phyloP scores from a whole-genome alignment of 495 filamentous ascomycete genomes.

The Penicillium riverlandense region DNA sequence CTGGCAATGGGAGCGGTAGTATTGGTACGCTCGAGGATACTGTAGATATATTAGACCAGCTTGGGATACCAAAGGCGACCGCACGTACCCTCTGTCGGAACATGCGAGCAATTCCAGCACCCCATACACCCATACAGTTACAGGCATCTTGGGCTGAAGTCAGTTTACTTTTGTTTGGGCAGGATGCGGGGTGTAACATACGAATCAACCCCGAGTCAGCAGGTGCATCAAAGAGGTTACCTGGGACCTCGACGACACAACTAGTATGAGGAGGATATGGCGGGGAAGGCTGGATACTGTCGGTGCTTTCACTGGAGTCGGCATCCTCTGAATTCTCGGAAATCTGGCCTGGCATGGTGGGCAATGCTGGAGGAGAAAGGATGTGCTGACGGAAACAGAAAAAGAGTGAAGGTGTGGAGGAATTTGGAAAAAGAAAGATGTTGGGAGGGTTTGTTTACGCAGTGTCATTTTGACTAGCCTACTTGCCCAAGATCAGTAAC shows the following conservation, averaged over 20 bases:
- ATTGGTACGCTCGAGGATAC: constrained; percentile 34
- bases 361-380: too few relatives aligned
- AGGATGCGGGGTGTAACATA: constrained; percentile 9
- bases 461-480: too few relatives aligned
- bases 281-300: background rate
- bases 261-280: background rate
- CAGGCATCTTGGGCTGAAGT: constrained; percentile 31
- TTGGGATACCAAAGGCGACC: too few relatives aligned
- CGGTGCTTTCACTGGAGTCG: background rate
- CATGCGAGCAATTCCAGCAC: constrained; percentile 29
- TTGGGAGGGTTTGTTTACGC: too few relatives aligned
- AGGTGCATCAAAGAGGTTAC: constrained; percentile 39
- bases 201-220: constrained; percentile 37
- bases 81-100: constrained; percentile 28
- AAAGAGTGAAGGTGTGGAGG: too few relatives aligned
- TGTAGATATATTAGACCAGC: background rate
- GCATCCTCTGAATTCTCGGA: too few relatives aligned
- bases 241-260: constrained; percentile 21
- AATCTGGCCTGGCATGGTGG: too few relatives aligned
- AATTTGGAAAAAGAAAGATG: too few relatives aligned
- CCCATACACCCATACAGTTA: constrained; percentile 39
- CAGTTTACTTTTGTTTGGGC: background rate
- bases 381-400: too few relatives aligned
- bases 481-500: too few relatives aligned
- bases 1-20: constrained; percentile 29